Evolutionary conservation across 2,329 filamentous ascomycete genomes (phyloP).

Genomic region (Fusarium devonianum): DNA sequence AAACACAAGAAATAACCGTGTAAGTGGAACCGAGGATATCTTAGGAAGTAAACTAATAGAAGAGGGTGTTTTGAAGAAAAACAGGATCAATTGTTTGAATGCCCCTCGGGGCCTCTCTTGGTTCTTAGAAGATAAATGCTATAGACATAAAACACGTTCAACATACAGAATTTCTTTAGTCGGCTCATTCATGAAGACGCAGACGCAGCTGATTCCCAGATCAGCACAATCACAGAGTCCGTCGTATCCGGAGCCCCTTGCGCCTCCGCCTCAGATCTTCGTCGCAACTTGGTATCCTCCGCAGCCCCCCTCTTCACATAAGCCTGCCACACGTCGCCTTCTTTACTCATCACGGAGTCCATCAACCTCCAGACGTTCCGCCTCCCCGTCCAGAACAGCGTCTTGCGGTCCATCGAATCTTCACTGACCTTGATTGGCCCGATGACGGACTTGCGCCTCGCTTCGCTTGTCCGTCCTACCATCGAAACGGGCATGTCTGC

Average conservation of each 20-base stretch:
- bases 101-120: too few relatives aligned
- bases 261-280: conserved; percentile 21
- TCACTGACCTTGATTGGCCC: conserved; percentile 46
- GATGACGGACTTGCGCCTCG: conserved; percentile 32
- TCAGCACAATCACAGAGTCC: conserved; percentile 40
- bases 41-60: too few relatives aligned
- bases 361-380: conserved; percentile 52
- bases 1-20: too few relatives aligned
- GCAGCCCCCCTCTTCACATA: conserved; percentile 49
- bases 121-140: not conserved
- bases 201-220: conserved; percentile 37
- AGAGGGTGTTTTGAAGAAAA: too few relatives aligned
- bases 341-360: conserved; percentile 47
- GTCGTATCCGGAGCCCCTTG: conserved; percentile 25
- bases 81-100: too few relatives aligned
- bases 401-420: conserved; percentile 39
- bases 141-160: conserved; percentile 21
- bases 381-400: conserved; percentile 47
- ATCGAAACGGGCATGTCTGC: conserved; percentile 30
- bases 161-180: conserved; percentile 26
- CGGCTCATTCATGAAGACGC: conserved; percentile 19
- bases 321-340: conserved; percentile 55
- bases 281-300: conserved; percentile 21
- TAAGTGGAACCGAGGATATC: too few relatives aligned
- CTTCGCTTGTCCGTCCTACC: not conserved